phyloP scores from a whole-genome alignment of 2,329 filamentous ascomycete species.

The Phyllosticta ampelicida region DNA sequence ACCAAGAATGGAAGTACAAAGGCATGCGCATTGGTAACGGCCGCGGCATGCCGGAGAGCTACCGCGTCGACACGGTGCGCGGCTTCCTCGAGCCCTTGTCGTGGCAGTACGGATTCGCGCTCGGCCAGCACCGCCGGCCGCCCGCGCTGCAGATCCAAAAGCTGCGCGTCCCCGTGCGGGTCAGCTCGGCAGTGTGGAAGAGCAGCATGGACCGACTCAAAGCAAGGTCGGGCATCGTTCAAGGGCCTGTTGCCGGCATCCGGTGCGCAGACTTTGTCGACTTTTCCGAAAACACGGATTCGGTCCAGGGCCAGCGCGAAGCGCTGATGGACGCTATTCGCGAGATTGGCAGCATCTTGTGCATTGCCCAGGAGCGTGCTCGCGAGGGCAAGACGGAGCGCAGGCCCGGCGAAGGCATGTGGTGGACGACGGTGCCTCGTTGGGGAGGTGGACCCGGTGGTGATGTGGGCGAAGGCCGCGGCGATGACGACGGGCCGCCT shows the following conservation, averaged over 20 bases:
- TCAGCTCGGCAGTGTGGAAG: conserved; percentile 44
- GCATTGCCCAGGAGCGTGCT: conserved; percentile 50
- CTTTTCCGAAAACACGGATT: conserved; percentile 27
- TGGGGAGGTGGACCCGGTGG: conserved; percentile 46
- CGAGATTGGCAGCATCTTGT: conserved; percentile 47
- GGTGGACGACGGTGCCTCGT: conserved; percentile 47
- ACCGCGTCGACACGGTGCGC: conserved; percentile 45
- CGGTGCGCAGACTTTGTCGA: conserved; percentile 45
- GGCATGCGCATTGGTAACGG: conserved; percentile 49
- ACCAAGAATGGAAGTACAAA: conserved; percentile 35
- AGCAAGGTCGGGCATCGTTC: conserved; percentile 44
- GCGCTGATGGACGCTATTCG: conserved; percentile 43
- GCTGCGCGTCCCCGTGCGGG: conserved; percentile 46
- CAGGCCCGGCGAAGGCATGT: conserved; percentile 45
- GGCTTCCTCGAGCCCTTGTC: conserved; percentile 47
- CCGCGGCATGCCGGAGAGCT: conserved; percentile 47
- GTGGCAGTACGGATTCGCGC: conserved; percentile 48
- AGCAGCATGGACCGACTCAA: conserved; percentile 41
- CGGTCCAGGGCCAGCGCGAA: conserved; percentile 19
- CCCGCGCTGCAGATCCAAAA: conserved; percentile 38
- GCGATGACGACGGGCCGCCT: conserved; percentile 16
- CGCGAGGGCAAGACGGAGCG: conserved; percentile 42
- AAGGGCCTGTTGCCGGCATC: conserved; percentile 47
- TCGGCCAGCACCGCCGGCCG: conserved; percentile 36
- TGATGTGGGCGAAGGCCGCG: conserved; percentile 28